Evolutionary conservation across 1,284 basidiomycete species (phyloP).

Genomic region (Porphyrellus sp.): DNA sequence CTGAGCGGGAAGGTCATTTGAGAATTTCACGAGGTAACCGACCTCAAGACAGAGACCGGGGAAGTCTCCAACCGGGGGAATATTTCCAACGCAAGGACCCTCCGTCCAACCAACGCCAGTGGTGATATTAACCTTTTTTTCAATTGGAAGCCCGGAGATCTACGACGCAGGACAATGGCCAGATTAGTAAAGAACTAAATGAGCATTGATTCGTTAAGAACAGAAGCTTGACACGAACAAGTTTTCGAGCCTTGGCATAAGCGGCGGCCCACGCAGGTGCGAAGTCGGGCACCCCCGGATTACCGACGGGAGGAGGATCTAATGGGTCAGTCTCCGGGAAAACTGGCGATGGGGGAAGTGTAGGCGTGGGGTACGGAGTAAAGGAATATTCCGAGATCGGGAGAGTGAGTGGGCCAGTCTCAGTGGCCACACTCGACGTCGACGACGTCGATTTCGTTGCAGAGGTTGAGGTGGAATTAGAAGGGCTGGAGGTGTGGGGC

Average conservation of each 20-base stretch:
- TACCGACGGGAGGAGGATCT: conserved; percentile 27
- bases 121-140: conserved; percentile 43
- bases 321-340: conserved; percentile 33
- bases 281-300: conserved; percentile 42
- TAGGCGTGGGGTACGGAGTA: conserved; percentile 30
- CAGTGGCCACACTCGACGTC: conserved; percentile 8
- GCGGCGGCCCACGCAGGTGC: conserved; percentile 42
- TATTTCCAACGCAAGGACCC: conserved; percentile 46
- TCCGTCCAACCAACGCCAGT: conserved; percentile 41
- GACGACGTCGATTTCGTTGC: conserved; percentile 6
- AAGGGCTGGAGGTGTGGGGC: neutral
- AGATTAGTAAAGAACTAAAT: neutral
- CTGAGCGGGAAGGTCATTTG: neutral
- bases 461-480: neutral
- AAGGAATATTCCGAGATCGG: conserved; percentile 31
- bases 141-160: conserved; percentile 37
- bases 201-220: no score
- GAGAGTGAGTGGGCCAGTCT: conserved; percentile 24
- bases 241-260: conserved; percentile 36
- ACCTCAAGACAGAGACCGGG: conserved; percentile 35
- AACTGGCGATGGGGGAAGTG: conserved; percentile 28
- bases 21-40: neutral
- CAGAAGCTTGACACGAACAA: conserved; percentile 26
- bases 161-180: conserved; percentile 7
- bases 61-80: conserved; percentile 28